Base-by-base conservation (phyloP, 805 yeast genomes). In the Torulaspora maleeae region DNA sequence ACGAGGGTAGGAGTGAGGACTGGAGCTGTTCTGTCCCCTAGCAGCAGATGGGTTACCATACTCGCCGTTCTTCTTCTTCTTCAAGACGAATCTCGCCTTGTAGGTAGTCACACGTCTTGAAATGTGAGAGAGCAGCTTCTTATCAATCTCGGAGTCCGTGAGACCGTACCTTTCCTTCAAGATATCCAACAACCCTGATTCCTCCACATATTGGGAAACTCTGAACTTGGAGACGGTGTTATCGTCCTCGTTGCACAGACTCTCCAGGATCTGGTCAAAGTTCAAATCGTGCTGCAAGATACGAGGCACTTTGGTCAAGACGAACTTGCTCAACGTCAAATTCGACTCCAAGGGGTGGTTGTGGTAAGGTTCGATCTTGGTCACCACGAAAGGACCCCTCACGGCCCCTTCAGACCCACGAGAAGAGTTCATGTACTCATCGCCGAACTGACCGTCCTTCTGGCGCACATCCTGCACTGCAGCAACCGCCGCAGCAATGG, bases 51-150 rank as follows among this genome's bases (percentile, higher is more conserved):
- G 35, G n/a, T 32, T 49, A 11, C 58, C 60, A 36, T 61, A 64
- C 15, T 59, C 59, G 12, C 66, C 66, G 27, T 50, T 57, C 41
- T 56, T 64, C 54, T 62, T 63, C 46, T 61, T 60, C 45, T 63
- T 64, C 36, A 60, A 43, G 5, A 63, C 66, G 38, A 63, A 62
- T 34, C 69, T 52, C 12, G 69, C 66, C 37, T 64, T 64, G 43
- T 63, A 64, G 5, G 68, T 62, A 19, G 68, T 63, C 10, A 64
- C 64, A 40, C 66, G 60, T 50, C 68, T 59, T 4, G 66, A 58
- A 13, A 64, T 63, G 34, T 58, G 53, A 10, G 61, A 53, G 12
- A 56, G 48, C 41, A 64, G 50, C 38, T 53, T 60, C 44, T 62
- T 62, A 32, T 56, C 63, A n/a, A 64, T 50, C 38, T 64, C 68